Evolutionary conservation across 345 rosid genomes (phyloP), one percentile per base, ranked within the genome.

Genomic region (Eucalyptus marginata): DNA sequence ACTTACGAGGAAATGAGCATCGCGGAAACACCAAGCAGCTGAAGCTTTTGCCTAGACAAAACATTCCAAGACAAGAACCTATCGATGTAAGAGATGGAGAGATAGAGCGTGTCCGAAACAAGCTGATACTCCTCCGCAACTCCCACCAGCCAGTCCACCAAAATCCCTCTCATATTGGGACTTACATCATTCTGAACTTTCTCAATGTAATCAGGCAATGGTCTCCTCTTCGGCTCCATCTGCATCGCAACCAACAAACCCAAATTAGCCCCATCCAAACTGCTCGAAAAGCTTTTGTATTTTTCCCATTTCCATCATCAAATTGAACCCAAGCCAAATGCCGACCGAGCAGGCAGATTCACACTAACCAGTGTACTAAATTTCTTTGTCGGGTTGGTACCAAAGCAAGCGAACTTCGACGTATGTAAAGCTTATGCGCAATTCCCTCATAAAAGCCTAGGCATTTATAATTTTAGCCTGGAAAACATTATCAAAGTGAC

Each of bases 1-100:
- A 71, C 99, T 94, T 95, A 96, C 97, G 96, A 94, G 87, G 99
- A 98, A 91, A 97, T 95, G 86, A 95, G 96, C 99, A 96, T 96
- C 10, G 98, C 89, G 47, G 99, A 92, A 90, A 96, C 96, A 51
- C 99, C 99, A 24, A 97, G 88, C 7, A 97, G 92, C 90, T 95
- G 98, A 90, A 97, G 99, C 88, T 43, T 96, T 89, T 96, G 94
- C 58, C 93, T 92, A 31, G 93, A 92, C 64, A 95, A 88, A 81
- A 54, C 88, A 90, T 90, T 94, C 27, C 66, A 49, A 50, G 99
- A 97, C 54, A 97, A 89, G 91, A 88, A 97, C 89, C 95, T 90
- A 51, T 97, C 99, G 12, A 96, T 85, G 88, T 94, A 93, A 16
- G 95, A 91, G 59, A 96, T 88, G 13, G 96, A 88, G 29, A 96